Base-by-base conservation (phyloP, 495 filamentous ascomycete species). In the Rusavskia elegans region DNA sequence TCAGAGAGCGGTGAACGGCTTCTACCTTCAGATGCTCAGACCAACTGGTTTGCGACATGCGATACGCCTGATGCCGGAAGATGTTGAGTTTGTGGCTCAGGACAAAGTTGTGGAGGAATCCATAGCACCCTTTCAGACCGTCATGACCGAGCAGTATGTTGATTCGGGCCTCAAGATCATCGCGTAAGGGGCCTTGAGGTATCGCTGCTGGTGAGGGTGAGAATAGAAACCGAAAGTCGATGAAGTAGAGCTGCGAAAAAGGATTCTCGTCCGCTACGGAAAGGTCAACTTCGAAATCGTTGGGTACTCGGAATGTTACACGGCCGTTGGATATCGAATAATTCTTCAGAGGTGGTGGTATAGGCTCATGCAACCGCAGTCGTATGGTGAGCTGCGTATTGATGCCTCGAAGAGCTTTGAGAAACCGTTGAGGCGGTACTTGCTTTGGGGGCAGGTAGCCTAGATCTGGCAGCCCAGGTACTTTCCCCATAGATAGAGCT, bases 281-380 rank as follows among this genome's bases (percentile, higher is more conserved):
- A 53, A 97, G 77, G 59, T 97, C 92, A 21, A 95, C 76, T 63
- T 98, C 93, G 61, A 95, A 98, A 60, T 96, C 92, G 42, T 76
- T 78, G 25, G 76, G 68, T 6, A 96, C 82, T 30, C 69, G 75
- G 63, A 97, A 98, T 0, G 89, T 96, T 14, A 83, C 89, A 32
- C 88, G 78, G 5, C 93, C 92, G 55, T 82, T 79, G 49, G 73
- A 72, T 42, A 97, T 81, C 7, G 68, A 76, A 60, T 84, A 96
- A 45, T 84, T 74, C 55, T 72, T 71, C 60, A 96, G 84, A 40
- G 82, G 70, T 5, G 65, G 62, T 4, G 92, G 92, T 38, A 92
- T 78, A 17, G 64, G 71, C 32, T 94, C 83, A 46, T 92, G 77
- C 21, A 95, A 69, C 50, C 81, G 82, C 9, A 98, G 66, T 25